These are phyloP conservation scores for Chytridium lagenaria DNA, from an alignment of 371 early-diverging fungal genomes.

Conservation along the genomic window DNA sequence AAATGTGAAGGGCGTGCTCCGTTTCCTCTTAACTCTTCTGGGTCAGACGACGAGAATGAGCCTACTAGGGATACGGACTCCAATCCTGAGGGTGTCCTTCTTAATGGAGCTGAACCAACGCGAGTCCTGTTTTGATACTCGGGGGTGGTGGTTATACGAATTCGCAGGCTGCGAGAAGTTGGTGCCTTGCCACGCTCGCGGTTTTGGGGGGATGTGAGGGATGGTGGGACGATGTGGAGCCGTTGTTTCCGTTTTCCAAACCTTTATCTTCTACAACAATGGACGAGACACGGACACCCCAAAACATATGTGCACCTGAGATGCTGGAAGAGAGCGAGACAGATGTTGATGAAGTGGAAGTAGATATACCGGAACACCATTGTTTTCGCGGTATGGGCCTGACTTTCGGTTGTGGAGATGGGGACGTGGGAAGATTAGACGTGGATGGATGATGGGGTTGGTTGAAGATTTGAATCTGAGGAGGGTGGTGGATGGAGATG, in stretches of 20 bases:
- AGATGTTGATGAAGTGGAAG: background rate
- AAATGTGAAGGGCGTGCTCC: conserved; percentile 41
- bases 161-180: conserved; percentile 71
- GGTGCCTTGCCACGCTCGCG: conserved; percentile 53
- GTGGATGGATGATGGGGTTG: background rate
- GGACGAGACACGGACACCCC: no score
- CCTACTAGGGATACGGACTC: no score
- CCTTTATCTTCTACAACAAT: no score
- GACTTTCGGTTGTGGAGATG: conserved; percentile 9
- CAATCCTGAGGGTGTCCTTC: no score
- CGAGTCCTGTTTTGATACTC: conserved; percentile 49
- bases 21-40: no score
- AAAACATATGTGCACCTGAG: no score
- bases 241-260: no score
- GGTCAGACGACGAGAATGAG: no score
- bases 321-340: background rate
- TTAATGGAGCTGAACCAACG: background rate
- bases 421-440: background rate
- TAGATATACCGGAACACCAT: conserved; percentile 24
- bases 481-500: no score
- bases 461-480: conserved; percentile 5
- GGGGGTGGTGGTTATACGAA: conserved; percentile 83
- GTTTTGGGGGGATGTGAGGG: background rate
- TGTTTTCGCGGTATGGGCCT: conserved; percentile 10
- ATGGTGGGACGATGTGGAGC: background rate